phyloP scores from a whole-genome alignment of 2,329 filamentous ascomycete genomes.

The Dothistroma septosporum region DNA sequence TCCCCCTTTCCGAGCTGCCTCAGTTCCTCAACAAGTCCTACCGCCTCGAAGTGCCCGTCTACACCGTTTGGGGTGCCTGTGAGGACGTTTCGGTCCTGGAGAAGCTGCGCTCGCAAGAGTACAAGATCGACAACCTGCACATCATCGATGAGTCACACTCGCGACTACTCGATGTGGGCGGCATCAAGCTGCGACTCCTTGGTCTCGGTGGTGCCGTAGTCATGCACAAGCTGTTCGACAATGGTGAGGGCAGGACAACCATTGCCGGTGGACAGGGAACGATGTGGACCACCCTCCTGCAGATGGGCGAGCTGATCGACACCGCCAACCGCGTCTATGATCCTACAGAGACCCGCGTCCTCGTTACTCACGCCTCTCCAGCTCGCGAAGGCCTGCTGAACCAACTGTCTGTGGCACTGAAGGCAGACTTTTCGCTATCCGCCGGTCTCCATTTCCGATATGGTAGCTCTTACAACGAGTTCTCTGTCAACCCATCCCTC shows the following conservation, averaged over 20 bases:
- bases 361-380: conserved; percentile 94
- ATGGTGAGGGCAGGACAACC: conserved; percentile 93
- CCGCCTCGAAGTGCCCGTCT: conserved; percentile 92
- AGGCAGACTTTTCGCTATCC: conserved; percentile 97
- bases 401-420: conserved; percentile 93
- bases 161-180: conserved; percentile 87
- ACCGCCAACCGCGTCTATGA: conserved; percentile 98
- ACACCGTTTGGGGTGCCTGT: conserved; percentile 98
- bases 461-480: conserved; percentile 98
- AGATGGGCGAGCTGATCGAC: conserved; percentile 97
- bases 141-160: conserved; percentile 98
- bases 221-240: conserved; percentile 99
- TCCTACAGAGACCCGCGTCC: conserved; percentile 92
- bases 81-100: conserved; percentile 97
- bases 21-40: conserved; percentile 82
- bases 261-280: conserved; percentile 97
- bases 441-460: conserved; percentile 98
- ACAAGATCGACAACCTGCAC: conserved; percentile 95
- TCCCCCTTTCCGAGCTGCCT: conserved; percentile 88
- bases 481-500: conserved; percentile 95
- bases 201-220: conserved; percentile 94
- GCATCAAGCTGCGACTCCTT: conserved; percentile 89
- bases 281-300: conserved; percentile 97
- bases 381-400: conserved; percentile 95
- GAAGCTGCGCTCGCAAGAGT: conserved; percentile 95